phyloP scores from a whole-genome alignment of 352 stramenopile genomes.

The Globisporangium parvum region DNA sequence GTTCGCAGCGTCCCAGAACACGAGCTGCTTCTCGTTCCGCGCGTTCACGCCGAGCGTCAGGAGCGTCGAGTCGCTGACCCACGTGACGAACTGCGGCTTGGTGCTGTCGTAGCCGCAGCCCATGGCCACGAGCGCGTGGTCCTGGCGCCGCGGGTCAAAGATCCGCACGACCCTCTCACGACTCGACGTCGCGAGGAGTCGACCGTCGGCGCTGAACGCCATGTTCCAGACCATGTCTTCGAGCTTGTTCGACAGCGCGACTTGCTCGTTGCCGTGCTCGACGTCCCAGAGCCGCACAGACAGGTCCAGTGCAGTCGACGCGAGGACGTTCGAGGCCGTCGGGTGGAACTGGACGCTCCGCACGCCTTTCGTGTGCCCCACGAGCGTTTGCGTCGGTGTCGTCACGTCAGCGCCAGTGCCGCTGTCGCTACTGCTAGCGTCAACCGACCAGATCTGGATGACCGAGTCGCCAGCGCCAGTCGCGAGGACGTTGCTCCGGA shows the following conservation, averaged over 20 bases:
- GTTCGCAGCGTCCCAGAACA: conserved; percentile 67
- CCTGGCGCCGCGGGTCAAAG: conserved; percentile 50
- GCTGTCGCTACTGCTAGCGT: background rate
- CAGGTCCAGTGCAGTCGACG: conserved; percentile 48
- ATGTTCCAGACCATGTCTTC: conserved; percentile 77
- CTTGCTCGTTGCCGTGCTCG: conserved; percentile 36
- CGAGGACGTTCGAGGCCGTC: conserved; percentile 51
- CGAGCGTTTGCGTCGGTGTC: conserved; percentile 22
- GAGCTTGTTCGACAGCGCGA: conserved; percentile 42
- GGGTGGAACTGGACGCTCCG: conserved; percentile 65
- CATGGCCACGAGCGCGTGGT: conserved; percentile 52
- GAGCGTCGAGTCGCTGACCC: conserved; percentile 34
- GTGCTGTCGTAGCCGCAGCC: conserved; percentile 62
- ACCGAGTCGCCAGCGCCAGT: conserved; percentile 51
- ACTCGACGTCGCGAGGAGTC: conserved; percentile 57
- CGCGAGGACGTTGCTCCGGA: conserved; percentile 42
- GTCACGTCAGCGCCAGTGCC: conserved; percentile 5
- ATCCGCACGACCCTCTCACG: conserved; percentile 68
- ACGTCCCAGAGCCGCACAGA: conserved; percentile 77
- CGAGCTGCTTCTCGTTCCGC: conserved; percentile 60
- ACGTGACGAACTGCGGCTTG: conserved; percentile 67
- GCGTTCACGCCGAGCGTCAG: conserved; percentile 53
- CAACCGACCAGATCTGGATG: conserved; percentile 60
- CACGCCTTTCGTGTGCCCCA: conserved; percentile 45
- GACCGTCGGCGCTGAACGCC: conserved; percentile 57